Evolutionary conservation across 129 eudicot species (phyloP).

Genomic region (Artemisia tridentata): DNA sequence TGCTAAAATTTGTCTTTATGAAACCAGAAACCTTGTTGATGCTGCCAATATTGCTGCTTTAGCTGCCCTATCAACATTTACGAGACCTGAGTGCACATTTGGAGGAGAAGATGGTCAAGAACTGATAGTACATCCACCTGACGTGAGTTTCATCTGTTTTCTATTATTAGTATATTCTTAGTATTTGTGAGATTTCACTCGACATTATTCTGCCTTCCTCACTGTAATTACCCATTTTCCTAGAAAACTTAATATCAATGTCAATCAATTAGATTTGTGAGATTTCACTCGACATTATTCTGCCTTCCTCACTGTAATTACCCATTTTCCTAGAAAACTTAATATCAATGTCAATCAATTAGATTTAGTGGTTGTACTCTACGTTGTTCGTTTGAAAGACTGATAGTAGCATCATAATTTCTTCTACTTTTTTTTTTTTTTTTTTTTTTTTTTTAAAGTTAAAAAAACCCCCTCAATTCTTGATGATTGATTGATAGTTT

Average conservation of each 20-base stretch:
- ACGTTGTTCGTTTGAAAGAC: not conserved
- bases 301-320: not conserved
- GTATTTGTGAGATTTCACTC: not conserved
- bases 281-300: not conserved
- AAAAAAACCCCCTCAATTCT: not conserved
- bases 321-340: not conserved
- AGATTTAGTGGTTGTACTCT: not conserved
- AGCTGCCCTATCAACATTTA: conserved; percentile 77
- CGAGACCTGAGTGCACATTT: conserved; percentile 86
- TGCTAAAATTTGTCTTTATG: too few species aligned
- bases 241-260: not conserved
- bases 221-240: not conserved
- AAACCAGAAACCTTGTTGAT: conserved; percentile 96
- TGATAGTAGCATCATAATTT: not conserved
- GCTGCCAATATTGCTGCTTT: conserved; percentile 99
- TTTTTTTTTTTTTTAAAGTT: not conserved
- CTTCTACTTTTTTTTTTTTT: not conserved
- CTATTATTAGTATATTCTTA: not conserved
- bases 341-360: not conserved
- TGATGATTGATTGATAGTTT: not conserved
- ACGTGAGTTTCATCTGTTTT: conserved; percentile 39
- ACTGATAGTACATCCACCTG: conserved; percentile 80
- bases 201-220: not conserved
- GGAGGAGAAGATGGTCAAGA: conserved; percentile 97
- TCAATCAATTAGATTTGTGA: not conserved